Evolutionary conservation across 768 basidiomycete species (phyloP), one percentile per base, ranked within the genome.

Genomic region (Naematelia encephala): DNA sequence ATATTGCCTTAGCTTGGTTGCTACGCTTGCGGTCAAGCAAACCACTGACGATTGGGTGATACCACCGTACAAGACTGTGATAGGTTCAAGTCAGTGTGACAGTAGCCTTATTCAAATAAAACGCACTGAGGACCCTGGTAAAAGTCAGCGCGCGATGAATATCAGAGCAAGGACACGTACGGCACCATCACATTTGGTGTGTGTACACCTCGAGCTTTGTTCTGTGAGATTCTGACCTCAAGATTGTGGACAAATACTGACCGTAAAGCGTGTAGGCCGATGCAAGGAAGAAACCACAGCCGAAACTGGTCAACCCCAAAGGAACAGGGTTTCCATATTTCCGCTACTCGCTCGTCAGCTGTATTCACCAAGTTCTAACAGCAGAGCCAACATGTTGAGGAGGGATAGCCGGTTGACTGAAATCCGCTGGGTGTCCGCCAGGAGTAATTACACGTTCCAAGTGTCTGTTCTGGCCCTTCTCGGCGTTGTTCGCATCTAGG

Each of bases 271-370:
- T 27, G 16, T 19, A 29, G 11, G 51, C 51, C 5, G 51, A 52
- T 10, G 51, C 51, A 12, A 52, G 29, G 51, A 52, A 52, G 21
- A 52, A 52, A 5, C 51, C 51, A 30, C 51, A 52, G 3, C 51
- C 51, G 51, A 52, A 52, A 8, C 26, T 29, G 21, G 51, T 52
- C 51, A 52, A 19, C 3, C 51, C 51, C 16, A 52, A 16, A 14
- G 51, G 51, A 21, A 52, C 51, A 29, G 51, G 51, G n/a, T 52
- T 52, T 19, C 51, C 51, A 52, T 52, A 52, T 34, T 52, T 52
- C 4, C 51, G 27, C 51, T 52, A n/a, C n/a, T n/a, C 49, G 22
- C 5, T 52, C 27, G 34, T 23, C 34, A 39, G 34, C 51, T 52
- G 5, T 5, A 16, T 28, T 3, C 25, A 10, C 16, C 19, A 14